Base-by-base conservation (phyloP, 1,139 yeast genomes). In the Nakaseomyces glabratus region DNA sequence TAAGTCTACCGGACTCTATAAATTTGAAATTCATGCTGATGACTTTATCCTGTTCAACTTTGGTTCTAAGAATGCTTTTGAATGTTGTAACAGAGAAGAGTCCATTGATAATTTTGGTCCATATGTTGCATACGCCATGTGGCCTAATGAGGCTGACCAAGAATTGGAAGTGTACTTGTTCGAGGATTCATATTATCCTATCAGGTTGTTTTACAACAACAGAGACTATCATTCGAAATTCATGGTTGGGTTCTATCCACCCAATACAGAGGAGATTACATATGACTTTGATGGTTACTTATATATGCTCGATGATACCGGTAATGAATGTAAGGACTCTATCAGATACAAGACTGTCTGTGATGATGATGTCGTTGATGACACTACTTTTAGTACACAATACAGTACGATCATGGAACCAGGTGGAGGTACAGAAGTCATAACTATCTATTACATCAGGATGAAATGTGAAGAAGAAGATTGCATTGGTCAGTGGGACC, bases 181-280 rank as follows among this genome's bases (percentile, higher is more conserved):
- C 16, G 25, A n/a, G n/a, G n/a, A 6, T 5, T 6, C 13, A 5
- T 23, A 23, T 11, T 23, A 23, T 23, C 25, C 25, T 12, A n/a
- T 23, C 7, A 23, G 25, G 3, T n/a, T 23, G 15, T 23, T 23
- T 10, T 23, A 23, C 25, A 23, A 12, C 10, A 23, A 23, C 25
- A 23, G 25, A 23, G 25, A 23, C 10, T 23, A 11, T 16, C 10
- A 23, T 10, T 23, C 25, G 8, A 16, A 23, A 23, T 23, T 23
- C 13, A 23, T 10, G 6, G 2, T 23, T 11, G 6, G 8, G 11
- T 23, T 23, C n/a, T n/a, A n/a, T 4, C 11, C 11, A 5, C 25
- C 25, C 2, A 16, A 23, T 11, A 16, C 20, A 19, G 6, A 8
- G 20, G n/a, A 9, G 6, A 11, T 12, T 14, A 23, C 10, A 4